Conservation (phyloP, 164 flowering plant species). For the Chimonanthus salicifolius region DNA sequence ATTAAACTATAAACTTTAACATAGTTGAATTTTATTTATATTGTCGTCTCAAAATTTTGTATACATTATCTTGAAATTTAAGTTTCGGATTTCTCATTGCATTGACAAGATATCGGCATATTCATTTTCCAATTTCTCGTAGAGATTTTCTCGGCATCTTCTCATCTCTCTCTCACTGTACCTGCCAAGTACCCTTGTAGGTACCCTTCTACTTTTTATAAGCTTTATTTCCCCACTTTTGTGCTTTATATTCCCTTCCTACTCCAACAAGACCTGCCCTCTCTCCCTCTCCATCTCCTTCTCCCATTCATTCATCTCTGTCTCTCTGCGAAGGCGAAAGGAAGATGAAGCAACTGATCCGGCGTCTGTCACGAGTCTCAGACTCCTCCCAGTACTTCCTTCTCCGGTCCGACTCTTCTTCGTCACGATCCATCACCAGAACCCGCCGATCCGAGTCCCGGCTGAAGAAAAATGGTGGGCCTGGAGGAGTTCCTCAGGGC, state of each 20-base stretch:
- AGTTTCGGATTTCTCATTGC: too few relatives aligned
- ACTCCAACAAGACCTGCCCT: not conserved
- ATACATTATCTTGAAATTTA: too few relatives aligned
- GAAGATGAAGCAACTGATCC: slow-evolving; percentile 37
- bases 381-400: slow-evolving; percentile 54
- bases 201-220: too few relatives aligned
- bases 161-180: too few relatives aligned
- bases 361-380: slow-evolving; percentile 58
- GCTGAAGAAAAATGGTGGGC: not conserved
- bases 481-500: slow-evolving; percentile 55
- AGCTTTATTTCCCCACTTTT: too few relatives aligned
- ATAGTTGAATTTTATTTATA: too few relatives aligned
- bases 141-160: too few relatives aligned
- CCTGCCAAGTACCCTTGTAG: too few relatives aligned
- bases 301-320: not conserved
- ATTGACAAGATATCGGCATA: too few relatives aligned
- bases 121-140: too few relatives aligned
- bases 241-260: not conserved
- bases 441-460: slow-evolving; percentile 3
- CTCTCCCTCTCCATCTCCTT: not conserved
- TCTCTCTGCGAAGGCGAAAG: not conserved
- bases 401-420: slow-evolving; percentile 34
- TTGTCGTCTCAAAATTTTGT: too few relatives aligned
- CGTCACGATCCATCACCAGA: not conserved
- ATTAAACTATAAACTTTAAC: too few relatives aligned